Percentiles rank a stretch among this genome's conserved stretches.
Evolutionary conservation across 805 yeast genomes (phyloP).

Genomic region (Kazachstania kunashirensis): DNA sequence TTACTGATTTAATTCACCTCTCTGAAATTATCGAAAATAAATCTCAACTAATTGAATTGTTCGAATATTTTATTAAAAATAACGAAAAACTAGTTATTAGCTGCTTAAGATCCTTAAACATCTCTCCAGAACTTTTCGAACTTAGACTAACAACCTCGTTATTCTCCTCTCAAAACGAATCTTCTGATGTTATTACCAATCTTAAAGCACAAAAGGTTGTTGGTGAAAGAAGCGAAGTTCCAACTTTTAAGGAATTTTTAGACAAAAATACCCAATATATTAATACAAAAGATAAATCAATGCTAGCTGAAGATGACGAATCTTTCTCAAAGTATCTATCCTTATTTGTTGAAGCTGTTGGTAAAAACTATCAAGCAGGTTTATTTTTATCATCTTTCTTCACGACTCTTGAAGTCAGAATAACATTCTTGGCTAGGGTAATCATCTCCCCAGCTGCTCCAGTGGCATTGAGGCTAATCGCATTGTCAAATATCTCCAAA

Average conservation of each 20-base stretch:
- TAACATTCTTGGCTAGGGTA: conserved; percentile 53
- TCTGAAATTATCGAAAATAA: conserved; percentile 34
- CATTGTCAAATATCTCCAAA: conserved; percentile 36
- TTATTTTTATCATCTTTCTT: conserved; percentile 31
- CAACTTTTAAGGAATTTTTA: conserved; percentile 26
- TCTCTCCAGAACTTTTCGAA: conserved; percentile 42
- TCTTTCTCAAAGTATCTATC: conserved; percentile 37
- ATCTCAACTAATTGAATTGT: conserved; percentile 30
- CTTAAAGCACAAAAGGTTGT: conserved; percentile 20
- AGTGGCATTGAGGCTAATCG: conserved; percentile 40
- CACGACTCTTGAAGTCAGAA: conserved; percentile 33
- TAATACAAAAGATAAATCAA: conserved; percentile 26
- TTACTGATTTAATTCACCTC: conserved; percentile 31
- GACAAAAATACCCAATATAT: conserved; percentile 23
- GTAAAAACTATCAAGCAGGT: conserved; percentile 26
- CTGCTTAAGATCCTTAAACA: conserved; percentile 29
- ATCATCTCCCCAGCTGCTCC: conserved; percentile 53
- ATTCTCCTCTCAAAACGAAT: conserved; percentile 18
- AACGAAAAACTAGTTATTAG: conserved; percentile 34
- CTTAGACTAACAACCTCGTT: conserved; percentile 62
- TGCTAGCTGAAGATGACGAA: conserved; percentile 24
- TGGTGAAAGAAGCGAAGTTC: conserved; percentile 15
- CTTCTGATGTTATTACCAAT: conserved; percentile 27
- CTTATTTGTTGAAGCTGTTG: conserved; percentile 38
- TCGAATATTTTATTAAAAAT: conserved; percentile 32